phyloP scores from a whole-genome alignment of 139 green algal genomes.

The Prasinococcaceae sp. region DNA sequence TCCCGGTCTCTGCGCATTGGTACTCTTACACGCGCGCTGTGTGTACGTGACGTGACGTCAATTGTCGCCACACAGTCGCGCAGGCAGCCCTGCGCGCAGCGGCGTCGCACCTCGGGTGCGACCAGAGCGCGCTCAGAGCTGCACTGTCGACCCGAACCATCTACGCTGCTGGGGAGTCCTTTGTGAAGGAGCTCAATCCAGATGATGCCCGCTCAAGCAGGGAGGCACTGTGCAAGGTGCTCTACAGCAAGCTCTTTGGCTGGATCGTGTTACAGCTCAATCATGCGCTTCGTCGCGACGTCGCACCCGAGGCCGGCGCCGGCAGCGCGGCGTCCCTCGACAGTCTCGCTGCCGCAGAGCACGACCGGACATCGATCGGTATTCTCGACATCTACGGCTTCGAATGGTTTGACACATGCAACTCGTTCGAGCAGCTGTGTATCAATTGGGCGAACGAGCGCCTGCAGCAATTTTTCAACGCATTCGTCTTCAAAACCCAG shows the following conservation, averaged over 20 bases:
- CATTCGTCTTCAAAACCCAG: constrained; percentile 8
- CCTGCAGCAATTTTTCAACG: constrained; percentile 16
- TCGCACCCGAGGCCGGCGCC: too few relatives aligned
- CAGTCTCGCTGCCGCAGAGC: too few relatives aligned
- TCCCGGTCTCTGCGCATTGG: too few relatives aligned
- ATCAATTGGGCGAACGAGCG: constrained; percentile 26
- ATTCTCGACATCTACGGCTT: constrained; percentile 33
- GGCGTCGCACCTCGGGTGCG: too few relatives aligned
- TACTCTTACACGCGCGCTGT: too few relatives aligned
- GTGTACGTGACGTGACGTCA: too few relatives aligned
- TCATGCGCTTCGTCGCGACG: too few relatives aligned
- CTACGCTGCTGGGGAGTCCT: not conserved
- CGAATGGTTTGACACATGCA: constrained; percentile 28
- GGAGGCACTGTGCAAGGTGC: constrained; percentile 25
- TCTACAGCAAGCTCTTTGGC: constrained; percentile 28
- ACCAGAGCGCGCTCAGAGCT: not conserved
- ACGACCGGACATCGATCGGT: constrained; percentile 14
- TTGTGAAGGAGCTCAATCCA: constrained; percentile 1
- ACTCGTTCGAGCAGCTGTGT: constrained; percentile 35
- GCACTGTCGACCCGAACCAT: not conserved
- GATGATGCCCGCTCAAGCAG: constrained; percentile 1
- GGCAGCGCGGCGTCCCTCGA: too few relatives aligned
- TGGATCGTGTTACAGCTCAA: constrained; percentile 20
- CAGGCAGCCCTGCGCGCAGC: too few relatives aligned
- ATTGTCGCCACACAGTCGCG: too few relatives aligned